Conservation (phyloP, 768 basidiomycete species). For the Tephrocybe sp. region DNA sequence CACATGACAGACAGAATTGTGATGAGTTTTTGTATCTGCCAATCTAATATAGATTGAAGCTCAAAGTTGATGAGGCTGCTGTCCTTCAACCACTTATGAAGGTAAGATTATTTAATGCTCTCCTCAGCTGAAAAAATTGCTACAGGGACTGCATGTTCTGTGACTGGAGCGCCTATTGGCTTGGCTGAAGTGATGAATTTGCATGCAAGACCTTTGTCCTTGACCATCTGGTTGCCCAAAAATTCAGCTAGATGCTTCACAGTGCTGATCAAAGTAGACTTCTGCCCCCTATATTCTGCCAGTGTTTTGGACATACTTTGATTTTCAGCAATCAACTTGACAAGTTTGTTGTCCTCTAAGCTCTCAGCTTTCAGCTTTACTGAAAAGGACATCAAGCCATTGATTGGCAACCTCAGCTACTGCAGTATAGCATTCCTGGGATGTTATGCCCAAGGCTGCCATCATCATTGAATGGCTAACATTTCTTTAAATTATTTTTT, state of each 20-base stretch:
- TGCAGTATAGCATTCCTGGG: constrained; percentile 92
- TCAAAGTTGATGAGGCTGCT: constrained; percentile 86
- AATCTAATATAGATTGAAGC: constrained; percentile 91
- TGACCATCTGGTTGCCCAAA: constrained; percentile 97
- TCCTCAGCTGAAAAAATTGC: constrained; percentile 98
- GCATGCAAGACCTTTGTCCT: constrained; percentile 98
- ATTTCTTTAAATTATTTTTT: constrained; percentile 99
- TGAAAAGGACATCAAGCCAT: constrained; percentile 96
- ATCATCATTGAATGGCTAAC: constrained; percentile 98
- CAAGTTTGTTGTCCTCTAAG: constrained; percentile 87
- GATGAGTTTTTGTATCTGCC: constrained; percentile 98
- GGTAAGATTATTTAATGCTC: constrained; percentile 82
- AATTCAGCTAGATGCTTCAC: constrained; percentile 95
- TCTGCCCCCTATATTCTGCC: constrained; percentile 94
- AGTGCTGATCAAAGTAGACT: constrained; percentile 98
- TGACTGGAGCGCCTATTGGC: constrained; percentile 91
- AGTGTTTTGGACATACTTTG: constrained; percentile 96
- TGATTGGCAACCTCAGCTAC: constrained; percentile 94
- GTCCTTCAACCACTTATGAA: constrained; percentile 97
- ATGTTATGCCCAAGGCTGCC: constrained; percentile 91
- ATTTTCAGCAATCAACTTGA: constrained; percentile 98
- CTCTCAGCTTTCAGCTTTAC: constrained; percentile 81
- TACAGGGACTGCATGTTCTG: constrained; percentile 94
- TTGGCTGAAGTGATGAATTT: constrained; percentile 98
- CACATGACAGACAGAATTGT: constrained; percentile 99